Conservation (phyloP, 257 asterid species). For the Solanum arcanum region DNA sequence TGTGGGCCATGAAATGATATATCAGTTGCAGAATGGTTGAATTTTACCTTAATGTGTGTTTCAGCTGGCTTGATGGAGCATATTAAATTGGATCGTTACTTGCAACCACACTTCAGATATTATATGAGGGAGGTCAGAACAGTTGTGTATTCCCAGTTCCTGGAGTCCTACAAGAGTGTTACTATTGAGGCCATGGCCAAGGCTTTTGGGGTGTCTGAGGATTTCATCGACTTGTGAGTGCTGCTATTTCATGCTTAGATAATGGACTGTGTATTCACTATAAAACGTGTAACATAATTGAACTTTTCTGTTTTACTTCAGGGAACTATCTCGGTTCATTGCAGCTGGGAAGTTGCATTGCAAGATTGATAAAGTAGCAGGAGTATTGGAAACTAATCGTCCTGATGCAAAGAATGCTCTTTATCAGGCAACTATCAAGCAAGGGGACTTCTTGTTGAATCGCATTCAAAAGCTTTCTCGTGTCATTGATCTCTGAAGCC, state of each 20-base stretch:
- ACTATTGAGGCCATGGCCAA: slow-evolving; percentile 78
- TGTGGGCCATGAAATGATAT: background rate
- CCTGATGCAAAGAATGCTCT: slow-evolving; percentile 94
- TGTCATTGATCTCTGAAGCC: slow-evolving; percentile 68
- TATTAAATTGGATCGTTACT: slow-evolving; percentile 59
- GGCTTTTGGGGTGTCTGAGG: slow-evolving; percentile 67
- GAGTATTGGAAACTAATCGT: slow-evolving; percentile 78
- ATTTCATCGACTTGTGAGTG: slow-evolving; percentile 65
- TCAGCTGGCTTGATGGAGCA: slow-evolving; percentile 73
- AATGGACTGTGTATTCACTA: background rate
- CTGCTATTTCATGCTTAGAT: background rate
- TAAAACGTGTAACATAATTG: background rate
- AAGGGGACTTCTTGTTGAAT: slow-evolving; percentile 86
- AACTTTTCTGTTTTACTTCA: background rate
- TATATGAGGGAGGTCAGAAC: slow-evolving; percentile 74
- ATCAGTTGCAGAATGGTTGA: background rate
- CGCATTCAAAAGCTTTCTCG: slow-evolving; percentile 92
- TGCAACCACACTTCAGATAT: slow-evolving; percentile 66
- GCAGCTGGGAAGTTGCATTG: slow-evolving; percentile 82
- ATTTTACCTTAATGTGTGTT: background rate
- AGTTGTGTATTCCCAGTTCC: slow-evolving; percentile 80
- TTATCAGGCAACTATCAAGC: slow-evolving; percentile 85
- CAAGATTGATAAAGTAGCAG: slow-evolving; percentile 83
- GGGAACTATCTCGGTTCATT: slow-evolving; percentile 75
- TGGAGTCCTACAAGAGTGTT: slow-evolving; percentile 76